phyloP scores from a whole-genome alignment of 768 basidiomycete genomes.

The Xanthoconium stramineum region DNA sequence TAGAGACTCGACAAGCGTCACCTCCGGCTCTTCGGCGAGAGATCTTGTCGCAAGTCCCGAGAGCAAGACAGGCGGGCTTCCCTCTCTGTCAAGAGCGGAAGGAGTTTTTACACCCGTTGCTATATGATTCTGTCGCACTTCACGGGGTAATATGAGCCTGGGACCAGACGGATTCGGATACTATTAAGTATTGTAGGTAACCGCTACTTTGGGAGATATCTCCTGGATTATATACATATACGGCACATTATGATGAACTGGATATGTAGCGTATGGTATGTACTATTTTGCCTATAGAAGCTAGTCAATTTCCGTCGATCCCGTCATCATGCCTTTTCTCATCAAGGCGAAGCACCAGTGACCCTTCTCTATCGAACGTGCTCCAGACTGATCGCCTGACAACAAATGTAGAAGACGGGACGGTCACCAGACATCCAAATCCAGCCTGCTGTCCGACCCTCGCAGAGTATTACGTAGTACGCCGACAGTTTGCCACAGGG shows the following conservation, averaged over 20 bases:
- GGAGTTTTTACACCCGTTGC: constrained; percentile 24
- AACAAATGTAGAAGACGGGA: not conserved
- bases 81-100: constrained; percentile 13
- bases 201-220: constrained; percentile 4
- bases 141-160: constrained; percentile 1
- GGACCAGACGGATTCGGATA: constrained; percentile 15
- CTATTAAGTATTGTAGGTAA: constrained; percentile 2
- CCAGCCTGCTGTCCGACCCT: not conserved
- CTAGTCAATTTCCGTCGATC: constrained; percentile 19
- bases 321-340: not conserved
- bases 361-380: not conserved
- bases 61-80: constrained; percentile 18
- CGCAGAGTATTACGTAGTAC: not conserved
- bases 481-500: constrained; percentile 5
- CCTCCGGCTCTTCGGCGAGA: constrained; percentile 24
- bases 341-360: not conserved
- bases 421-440: not conserved
- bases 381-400: not conserved
- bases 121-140: constrained; percentile 25
- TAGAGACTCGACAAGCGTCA: constrained; percentile 29
- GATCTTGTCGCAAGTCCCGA: constrained; percentile 30
- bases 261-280: constrained; percentile 22
- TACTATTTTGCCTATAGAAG: constrained; percentile 28
- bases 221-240: constrained; percentile 11
- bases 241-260: constrained; percentile 8